phyloP scores from a whole-genome alignment of 306 rosid species.

The Carpinus viminea region DNA sequence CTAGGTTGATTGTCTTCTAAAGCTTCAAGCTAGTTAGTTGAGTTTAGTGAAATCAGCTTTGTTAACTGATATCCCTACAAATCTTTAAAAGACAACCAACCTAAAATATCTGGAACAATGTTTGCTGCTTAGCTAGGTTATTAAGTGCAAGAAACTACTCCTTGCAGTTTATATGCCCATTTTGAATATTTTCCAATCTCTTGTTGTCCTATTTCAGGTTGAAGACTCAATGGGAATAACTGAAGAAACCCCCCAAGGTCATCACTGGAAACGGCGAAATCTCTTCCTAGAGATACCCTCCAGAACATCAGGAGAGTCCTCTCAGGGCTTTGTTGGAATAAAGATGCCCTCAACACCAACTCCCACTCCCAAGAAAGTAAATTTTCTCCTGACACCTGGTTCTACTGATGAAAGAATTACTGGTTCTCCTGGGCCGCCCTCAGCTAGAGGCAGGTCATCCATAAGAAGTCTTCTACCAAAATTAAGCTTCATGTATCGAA shows the following conservation, averaged over 20 bases:
- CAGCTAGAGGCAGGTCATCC: conserved; percentile 66
- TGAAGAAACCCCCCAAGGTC: conserved; percentile 42
- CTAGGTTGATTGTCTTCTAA: not conserved
- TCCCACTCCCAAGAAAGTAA: conserved; percentile 79
- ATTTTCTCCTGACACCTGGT: conserved; percentile 64
- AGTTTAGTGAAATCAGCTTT: conserved; percentile 2
- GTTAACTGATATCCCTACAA: not conserved
- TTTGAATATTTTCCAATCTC: conserved; percentile 20
- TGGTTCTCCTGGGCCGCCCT: conserved; percentile 54
- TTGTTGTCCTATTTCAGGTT: conserved; percentile 39
- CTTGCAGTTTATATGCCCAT: not conserved
- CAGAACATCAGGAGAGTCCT: conserved; percentile 48
- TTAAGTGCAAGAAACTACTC: not conserved
- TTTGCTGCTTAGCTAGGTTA: not conserved
- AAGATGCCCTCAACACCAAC: conserved; percentile 75
- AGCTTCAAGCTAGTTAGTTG: not conserved
- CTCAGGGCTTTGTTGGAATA: conserved; percentile 58
- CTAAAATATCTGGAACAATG: not conserved
- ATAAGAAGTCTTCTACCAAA: conserved; percentile 68
- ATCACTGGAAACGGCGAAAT: conserved; percentile 60
- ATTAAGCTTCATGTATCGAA: conserved; percentile 61
- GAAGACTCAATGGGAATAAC: conserved; percentile 47
- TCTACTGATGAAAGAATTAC: conserved; percentile 51
- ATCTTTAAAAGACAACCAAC: not conserved
- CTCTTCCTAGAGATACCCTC: conserved; percentile 65